These are phyloP conservation scores for Penicillium sp. DNA, from an alignment of 2,329 filamentous ascomycete genomes.

Conservation along the genomic window DNA sequence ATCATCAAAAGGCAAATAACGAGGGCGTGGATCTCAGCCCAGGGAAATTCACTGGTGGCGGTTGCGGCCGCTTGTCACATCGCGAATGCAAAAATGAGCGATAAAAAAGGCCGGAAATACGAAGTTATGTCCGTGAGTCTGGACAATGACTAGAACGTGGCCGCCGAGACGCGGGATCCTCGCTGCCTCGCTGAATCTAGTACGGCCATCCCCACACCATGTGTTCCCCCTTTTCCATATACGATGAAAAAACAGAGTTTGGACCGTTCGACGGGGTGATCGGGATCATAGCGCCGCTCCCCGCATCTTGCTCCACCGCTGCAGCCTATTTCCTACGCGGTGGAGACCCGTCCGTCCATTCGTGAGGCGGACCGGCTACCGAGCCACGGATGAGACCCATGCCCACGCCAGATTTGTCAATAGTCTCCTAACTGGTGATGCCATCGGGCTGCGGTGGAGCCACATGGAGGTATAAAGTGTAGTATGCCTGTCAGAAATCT, in stretches of 20 bases:
- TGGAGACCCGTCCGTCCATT: slow-evolving; percentile 6
- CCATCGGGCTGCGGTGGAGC: neutral
- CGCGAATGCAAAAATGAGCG: neutral
- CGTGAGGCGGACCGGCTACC: neutral
- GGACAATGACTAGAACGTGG: neutral
- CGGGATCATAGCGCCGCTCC: neutral
- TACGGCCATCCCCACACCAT: too few relatives aligned
- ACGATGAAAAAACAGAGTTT: neutral
- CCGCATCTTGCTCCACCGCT: slow-evolving; percentile 5
- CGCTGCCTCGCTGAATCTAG: too few relatives aligned
- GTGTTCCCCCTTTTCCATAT: neutral
- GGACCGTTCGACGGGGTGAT: slow-evolving; percentile 6
- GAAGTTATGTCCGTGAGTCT: neutral
- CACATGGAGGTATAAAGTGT: neutral
- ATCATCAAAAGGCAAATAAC: neutral
- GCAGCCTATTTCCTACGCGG: slow-evolving; percentile 5
- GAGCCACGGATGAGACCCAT: neutral
- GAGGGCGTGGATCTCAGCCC: neutral
- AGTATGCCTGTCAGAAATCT: neutral
- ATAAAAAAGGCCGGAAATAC: neutral
- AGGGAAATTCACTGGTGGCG: neutral
- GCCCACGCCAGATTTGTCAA: neutral
- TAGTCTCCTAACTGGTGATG: neutral
- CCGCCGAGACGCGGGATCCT: neutral
- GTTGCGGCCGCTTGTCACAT: neutral